phyloP scores from a whole-genome alignment of 352 stramenopile genomes.

The Aphanomyces cochlioides region DNA sequence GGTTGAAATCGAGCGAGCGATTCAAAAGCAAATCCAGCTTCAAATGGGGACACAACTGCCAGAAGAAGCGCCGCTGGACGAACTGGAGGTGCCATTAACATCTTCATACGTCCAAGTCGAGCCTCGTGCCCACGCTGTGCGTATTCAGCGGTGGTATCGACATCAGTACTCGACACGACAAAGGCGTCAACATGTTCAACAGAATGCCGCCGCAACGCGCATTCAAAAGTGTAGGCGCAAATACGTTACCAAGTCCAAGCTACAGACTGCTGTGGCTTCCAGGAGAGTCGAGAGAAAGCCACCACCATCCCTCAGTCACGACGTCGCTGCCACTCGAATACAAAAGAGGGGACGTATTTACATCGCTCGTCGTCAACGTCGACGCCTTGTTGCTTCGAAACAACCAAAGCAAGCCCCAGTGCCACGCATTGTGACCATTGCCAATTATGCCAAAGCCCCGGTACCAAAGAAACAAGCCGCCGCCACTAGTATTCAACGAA shows the following conservation, averaged over 20 bases:
- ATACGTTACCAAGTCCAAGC: neutral
- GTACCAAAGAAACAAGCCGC: too few species aligned
- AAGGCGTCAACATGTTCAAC: neutral
- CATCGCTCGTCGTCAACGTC: neutral
- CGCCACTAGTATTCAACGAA: too few species aligned
- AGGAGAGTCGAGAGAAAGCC: neutral
- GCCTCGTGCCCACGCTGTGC: neutral
- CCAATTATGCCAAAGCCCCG: too few species aligned
- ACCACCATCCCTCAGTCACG: neutral
- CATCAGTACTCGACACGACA: neutral
- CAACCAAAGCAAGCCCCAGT: neutral
- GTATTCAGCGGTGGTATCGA: slow-evolving; percentile 13
- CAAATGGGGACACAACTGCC: neutral
- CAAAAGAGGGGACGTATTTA: neutral
- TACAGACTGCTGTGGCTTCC: neutral
- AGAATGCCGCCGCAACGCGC: neutral
- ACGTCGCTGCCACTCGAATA: neutral
- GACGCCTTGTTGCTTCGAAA: neutral
- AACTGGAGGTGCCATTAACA: too few species aligned
- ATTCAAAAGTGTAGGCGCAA: slow-evolving; percentile 3
- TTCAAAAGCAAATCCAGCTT: neutral
- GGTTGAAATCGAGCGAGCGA: neutral
- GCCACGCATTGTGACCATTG: too few species aligned
- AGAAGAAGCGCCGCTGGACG: neutral
- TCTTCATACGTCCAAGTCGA: neutral